Conservation (phyloP, 2,329 filamentous ascomycete genomes). For the Fusarium incarnatum region DNA sequence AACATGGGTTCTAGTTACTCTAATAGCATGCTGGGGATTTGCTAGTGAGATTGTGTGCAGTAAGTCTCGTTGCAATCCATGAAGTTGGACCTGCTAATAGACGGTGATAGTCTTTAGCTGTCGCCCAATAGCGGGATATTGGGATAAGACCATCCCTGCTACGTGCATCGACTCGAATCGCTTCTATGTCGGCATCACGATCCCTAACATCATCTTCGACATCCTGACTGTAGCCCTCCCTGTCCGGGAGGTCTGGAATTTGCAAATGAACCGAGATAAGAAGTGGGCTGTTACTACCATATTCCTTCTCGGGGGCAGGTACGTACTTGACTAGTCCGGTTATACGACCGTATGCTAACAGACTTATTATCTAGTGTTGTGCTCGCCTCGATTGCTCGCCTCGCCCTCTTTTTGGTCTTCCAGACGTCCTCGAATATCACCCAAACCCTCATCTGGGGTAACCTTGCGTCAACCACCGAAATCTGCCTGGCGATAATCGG, state of each 20-base stretch:
- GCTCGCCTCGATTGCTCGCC: slow-evolving; percentile 10
- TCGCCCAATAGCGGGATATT: slow-evolving; percentile 4
- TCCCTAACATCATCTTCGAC: slow-evolving; percentile 22
- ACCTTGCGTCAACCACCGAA: slow-evolving; percentile 37
- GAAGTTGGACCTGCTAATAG: not conserved
- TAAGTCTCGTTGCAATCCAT: not conserved
- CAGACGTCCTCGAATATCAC: slow-evolving; percentile 8
- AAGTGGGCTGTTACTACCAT: slow-evolving; percentile 17
- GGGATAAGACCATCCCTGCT: slow-evolving; percentile 4
- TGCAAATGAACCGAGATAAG: slow-evolving; percentile 19
- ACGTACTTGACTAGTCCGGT: not conserved
- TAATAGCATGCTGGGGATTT: slow-evolving; percentile 8
- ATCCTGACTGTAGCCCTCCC: slow-evolving; percentile 4
- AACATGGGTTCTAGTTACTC: not conserved
- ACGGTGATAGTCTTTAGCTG: slow-evolving; percentile 3
- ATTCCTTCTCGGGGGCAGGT: slow-evolving; percentile 20
- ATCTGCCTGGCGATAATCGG: slow-evolving; percentile 26
- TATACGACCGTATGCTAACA: not conserved
- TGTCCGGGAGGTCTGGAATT: slow-evolving; percentile 8
- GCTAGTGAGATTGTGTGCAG: slow-evolving; percentile 9
- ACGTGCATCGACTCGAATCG: slow-evolving; percentile 14
- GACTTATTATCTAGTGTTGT: not conserved
- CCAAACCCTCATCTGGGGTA: slow-evolving; percentile 9
- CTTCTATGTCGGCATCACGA: slow-evolving; percentile 11
- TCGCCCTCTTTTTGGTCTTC: slow-evolving; percentile 14